These are phyloP conservation scores for Beta lomatogona DNA, from an alignment of 179 eudicot species.

Conservation along the genomic window DNA sequence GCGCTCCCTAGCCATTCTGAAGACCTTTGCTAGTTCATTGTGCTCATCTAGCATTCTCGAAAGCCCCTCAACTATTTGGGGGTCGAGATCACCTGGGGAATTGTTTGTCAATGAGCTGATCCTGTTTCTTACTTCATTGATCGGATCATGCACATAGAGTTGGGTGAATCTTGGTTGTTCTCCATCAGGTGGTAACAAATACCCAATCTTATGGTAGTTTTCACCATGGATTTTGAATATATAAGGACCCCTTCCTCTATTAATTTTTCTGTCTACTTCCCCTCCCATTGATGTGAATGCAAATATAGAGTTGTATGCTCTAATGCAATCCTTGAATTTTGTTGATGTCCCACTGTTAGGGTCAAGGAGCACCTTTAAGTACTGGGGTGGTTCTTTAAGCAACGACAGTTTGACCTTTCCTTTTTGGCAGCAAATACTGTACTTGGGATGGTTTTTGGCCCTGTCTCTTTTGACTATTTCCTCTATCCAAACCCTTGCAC, in stretches of 20 bases:
- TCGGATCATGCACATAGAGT: too few species aligned
- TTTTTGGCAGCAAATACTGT: neutral
- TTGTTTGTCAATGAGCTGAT: too few species aligned
- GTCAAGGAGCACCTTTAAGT: neutral
- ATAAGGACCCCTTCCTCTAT: neutral
- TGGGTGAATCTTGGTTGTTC: neutral
- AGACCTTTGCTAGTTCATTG: neutral
- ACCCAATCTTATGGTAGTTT: constrained; percentile 23
- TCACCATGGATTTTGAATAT: neutral
- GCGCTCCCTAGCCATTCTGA: constrained; percentile 11
- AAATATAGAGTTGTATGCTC: constrained; percentile 7
- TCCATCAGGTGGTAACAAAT: constrained; percentile 13
- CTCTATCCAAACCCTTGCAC: neutral
- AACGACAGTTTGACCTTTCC: constrained; percentile 3
- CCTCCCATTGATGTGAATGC: constrained; percentile 15
- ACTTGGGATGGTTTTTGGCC: neutral
- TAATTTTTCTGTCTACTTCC: neutral
- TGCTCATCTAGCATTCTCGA: neutral
- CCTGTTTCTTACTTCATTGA: too few species aligned
- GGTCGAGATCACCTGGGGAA: too few species aligned
- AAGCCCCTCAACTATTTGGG: too few species aligned
- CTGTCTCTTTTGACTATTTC: neutral
- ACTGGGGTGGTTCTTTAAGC: neutral
- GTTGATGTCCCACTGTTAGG: neutral
- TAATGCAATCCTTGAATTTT: neutral